Conservation (phyloP, 2,329 filamentous ascomycete genomes). For the Arthrobotrys conoides region DNA sequence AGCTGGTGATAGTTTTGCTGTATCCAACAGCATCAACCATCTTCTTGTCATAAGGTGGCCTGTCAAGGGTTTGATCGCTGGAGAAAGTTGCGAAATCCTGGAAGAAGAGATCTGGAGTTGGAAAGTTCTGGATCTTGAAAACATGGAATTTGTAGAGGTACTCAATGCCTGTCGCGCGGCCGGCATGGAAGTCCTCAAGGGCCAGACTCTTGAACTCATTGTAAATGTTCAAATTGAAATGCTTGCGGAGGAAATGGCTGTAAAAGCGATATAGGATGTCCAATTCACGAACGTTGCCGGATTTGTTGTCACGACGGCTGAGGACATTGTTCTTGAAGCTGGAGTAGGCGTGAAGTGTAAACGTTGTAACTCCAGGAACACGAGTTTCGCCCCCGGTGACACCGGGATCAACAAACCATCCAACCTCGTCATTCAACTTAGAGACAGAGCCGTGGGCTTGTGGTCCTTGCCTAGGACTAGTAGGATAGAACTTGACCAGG, state of each 20-base stretch:
- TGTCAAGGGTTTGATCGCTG: slow-evolving; percentile 57
- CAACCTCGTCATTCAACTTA: slow-evolving; percentile 51
- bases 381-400: slow-evolving; percentile 28
- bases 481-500: slow-evolving; percentile 59
- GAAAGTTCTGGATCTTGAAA: slow-evolving; percentile 61
- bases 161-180: slow-evolving; percentile 73
- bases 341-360: slow-evolving; percentile 42
- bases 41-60: slow-evolving; percentile 55
- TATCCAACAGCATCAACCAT: slow-evolving; percentile 58
- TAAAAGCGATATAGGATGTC: slow-evolving; percentile 81
- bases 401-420: slow-evolving; percentile 59
- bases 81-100: slow-evolving; percentile 63
- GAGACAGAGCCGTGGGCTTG: slow-evolving; percentile 30
- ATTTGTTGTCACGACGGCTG: slow-evolving; percentile 37
- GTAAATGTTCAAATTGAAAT: slow-evolving; percentile 83
- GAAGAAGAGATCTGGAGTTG: slow-evolving; percentile 61
- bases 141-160: slow-evolving; percentile 77
- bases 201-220: slow-evolving; percentile 79
- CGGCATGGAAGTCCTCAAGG: slow-evolving; percentile 74
- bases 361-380: slow-evolving; percentile 35
- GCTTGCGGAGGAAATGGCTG: slow-evolving; percentile 79
- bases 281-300: slow-evolving; percentile 69
- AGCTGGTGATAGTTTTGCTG: slow-evolving; percentile 54
- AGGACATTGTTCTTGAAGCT: slow-evolving; percentile 57
- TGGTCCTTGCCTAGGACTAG: slow-evolving; percentile 58